Evolutionary conservation across 2,329 filamentous ascomycete species (phyloP), one percentile per base, ranked within the genome.

Genomic region (Beauveria scarabaeidicola): DNA sequence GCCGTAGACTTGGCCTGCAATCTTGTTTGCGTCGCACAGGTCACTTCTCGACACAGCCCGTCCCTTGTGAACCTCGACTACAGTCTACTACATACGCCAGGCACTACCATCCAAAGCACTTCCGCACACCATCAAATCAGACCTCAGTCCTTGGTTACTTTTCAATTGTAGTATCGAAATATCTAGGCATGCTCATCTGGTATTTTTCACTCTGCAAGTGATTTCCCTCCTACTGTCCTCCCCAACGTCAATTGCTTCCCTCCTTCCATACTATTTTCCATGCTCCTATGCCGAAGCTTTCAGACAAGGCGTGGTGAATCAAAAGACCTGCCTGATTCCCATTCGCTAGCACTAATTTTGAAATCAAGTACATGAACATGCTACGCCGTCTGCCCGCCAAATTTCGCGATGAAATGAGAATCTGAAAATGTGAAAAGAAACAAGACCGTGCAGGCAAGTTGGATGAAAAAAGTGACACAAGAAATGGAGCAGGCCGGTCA

Each of bases 261-360:
- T 52, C 56, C 27, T 44, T 27, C 15, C 36, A 52, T 43, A 32
- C 47, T 58, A 52, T 38, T 52, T 43, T 23, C 15, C 23, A n/a
- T 10, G 40, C 48, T 41, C 6, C 48, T 44, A 61, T 60, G 54
- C 58, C 59, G 54, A 64, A 58, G 59, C 61, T 40, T n/a, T 58
- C 36, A 63, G 53, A 46, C 38, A 47, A 57, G 38, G 41, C 36
- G 38, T 58, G 52, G 61, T 63, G 66, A 66, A 72, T 69, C 70
- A 68, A 69, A 58, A 70, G 67, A 62, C 71, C 70, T 69, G 70
- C 70, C 69, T 58, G 65, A 70, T 70, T 65, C 63, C 60, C 55
- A 46, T 63, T 61, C 63, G 61, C 63, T 63, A 51, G 64, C 63
- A 32, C 43, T 43, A 48, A 29, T 36, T 50, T 57, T 25, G 36